These are phyloP conservation scores for Magnusiomyces tetraspermus DNA, from an alignment of 1,139 yeast species.

Conservation along the genomic window DNA sequence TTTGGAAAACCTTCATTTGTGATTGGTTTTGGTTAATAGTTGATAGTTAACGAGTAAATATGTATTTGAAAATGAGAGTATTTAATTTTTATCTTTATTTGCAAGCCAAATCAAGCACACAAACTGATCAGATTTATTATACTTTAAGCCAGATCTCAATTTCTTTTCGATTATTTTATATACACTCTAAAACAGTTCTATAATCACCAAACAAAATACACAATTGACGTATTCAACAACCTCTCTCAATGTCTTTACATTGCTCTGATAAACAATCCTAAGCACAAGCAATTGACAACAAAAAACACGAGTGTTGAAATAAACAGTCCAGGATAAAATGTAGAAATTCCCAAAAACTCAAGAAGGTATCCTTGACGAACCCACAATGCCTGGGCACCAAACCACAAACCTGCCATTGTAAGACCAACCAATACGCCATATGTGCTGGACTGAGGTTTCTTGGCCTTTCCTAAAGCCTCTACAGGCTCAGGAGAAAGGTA, in stretches of 20 bases:
- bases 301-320: conserved; percentile 58
- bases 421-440: conserved; percentile 14
- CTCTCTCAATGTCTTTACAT: conserved; percentile 16
- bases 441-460: neutral
- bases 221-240: no score
- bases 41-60: no score
- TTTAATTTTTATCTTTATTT: no score
- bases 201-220: no score
- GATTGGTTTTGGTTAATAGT: no score
- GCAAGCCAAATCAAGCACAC: no score
- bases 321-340: conserved; percentile 56
- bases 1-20: no score
- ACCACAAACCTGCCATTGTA: conserved; percentile 48
- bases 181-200: no score
- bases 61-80: no score
- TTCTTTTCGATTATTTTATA: no score
- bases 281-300: conserved; percentile 52
- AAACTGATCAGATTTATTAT: no score
- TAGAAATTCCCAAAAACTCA: conserved; percentile 67
- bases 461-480: neutral
- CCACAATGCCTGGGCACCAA: conserved; percentile 68
- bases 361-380: conserved; percentile 64
- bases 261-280: conserved; percentile 50
- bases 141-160: no score
- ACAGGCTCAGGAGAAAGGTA: neutral